A percentile compares a stretch with the other conserved stretches of the same genome.
Conservation (phyloP, 129 eudicot genomes). For the Solidago caesia region DNA sequence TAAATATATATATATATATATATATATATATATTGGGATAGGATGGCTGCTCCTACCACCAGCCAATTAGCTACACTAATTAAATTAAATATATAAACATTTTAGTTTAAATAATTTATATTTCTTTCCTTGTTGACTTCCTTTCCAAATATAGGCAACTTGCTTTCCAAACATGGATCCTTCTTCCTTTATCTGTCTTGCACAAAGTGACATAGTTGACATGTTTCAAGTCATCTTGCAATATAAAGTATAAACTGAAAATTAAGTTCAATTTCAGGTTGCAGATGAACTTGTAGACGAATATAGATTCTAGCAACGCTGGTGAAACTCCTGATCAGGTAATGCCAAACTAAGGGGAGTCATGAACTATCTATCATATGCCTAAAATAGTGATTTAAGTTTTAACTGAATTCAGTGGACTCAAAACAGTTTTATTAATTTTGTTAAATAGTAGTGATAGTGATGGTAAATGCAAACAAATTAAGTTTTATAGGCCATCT, state of each 20-base stretch:
- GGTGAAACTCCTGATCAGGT: slow-evolving; percentile 55
- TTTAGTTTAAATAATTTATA: too few relatives aligned
- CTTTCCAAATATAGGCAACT: too few relatives aligned
- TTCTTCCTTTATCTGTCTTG: neutral
- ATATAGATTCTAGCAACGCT: slow-evolving; percentile 45
- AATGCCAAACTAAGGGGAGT: neutral
- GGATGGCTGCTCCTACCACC: too few relatives aligned
- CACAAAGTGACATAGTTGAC: neutral
- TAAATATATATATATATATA: too few relatives aligned
- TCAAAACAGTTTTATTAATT: neutral
- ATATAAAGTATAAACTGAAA: neutral
- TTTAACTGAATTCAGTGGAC: neutral
- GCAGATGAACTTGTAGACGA: slow-evolving; percentile 91
- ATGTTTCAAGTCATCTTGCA: neutral
- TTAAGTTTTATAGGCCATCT: neutral
- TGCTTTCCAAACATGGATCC: too few relatives aligned
- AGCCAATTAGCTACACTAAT: too few relatives aligned
- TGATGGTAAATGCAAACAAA: neutral
- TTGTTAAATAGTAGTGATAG: neutral
- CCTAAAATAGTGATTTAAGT: neutral
- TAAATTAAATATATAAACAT: too few relatives aligned
- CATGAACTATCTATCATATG: neutral
- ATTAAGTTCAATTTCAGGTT: slow-evolving; percentile 41
- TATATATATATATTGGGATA: too few relatives aligned
- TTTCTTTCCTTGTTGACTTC: too few relatives aligned